Percentiles rank a stretch among this genome's conserved stretches.
phyloP scores from a whole-genome alignment of 2,329 filamentous ascomycete species.

The Pseudogymnoascus sp. region DNA sequence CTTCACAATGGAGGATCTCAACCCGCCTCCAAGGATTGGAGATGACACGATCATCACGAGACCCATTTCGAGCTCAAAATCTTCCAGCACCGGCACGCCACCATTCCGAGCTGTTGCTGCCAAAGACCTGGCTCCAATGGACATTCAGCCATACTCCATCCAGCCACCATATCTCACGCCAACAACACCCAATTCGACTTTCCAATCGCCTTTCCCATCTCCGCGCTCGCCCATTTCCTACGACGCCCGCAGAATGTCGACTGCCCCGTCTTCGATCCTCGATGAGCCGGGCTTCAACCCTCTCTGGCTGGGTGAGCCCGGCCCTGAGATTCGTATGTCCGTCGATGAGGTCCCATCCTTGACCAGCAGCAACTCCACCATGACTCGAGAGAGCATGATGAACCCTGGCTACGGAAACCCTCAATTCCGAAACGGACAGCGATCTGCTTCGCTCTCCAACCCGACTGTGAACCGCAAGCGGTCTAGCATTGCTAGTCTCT shows the following conservation, averaged over 20 bases:
- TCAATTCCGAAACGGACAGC: constrained; percentile 47
- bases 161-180: constrained; percentile 39
- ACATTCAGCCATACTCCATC: constrained; percentile 35
- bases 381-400: constrained; percentile 56
- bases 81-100: constrained; percentile 28
- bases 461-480: constrained; percentile 61
- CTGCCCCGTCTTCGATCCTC: constrained; percentile 64
- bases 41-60: constrained; percentile 13
- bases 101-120: constrained; percentile 22
- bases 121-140: constrained; percentile 43
- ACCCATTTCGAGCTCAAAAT: constrained; percentile 29
- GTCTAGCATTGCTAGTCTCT: constrained; percentile 69
- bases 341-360: constrained; percentile 66
- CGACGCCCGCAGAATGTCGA: constrained; percentile 65
- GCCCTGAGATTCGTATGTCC: constrained; percentile 63
- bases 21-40: constrained; percentile 23
- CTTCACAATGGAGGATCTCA: constrained; percentile 33
- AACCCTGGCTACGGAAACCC: constrained; percentile 31
- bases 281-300: constrained; percentile 67
- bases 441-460: constrained; percentile 55
- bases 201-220: constrained; percentile 44
- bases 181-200: constrained; percentile 59
- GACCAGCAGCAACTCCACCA: constrained; percentile 70
- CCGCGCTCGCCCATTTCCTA: constrained; percentile 62
- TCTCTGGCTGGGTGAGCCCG: constrained; percentile 64